Conservation (phyloP, 768 basidiomycete genomes). For the Phanerochaete carnosa region DNA sequence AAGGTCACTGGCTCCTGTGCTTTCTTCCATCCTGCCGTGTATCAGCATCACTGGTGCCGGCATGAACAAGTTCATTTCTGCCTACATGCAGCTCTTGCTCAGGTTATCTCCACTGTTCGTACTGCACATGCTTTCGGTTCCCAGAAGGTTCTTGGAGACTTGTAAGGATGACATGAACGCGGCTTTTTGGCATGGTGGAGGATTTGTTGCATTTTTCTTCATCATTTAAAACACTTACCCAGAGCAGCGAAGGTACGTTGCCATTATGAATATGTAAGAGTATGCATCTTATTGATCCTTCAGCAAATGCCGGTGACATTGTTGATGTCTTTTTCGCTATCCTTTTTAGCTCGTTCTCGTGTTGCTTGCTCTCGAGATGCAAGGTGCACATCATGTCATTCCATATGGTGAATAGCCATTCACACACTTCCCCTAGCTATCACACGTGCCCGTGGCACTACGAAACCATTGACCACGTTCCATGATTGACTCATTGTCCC, state of each 20-base stretch:
- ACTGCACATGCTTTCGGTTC: constrained; percentile 92
- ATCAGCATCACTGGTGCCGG: constrained; percentile 69
- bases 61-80: constrained; percentile 67
- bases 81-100: constrained; percentile 53
- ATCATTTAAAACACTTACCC: constrained; percentile 71
- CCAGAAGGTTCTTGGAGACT: constrained; percentile 53
- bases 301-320: constrained; percentile 66
- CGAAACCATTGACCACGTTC: constrained; percentile 88
- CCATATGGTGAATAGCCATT: not conserved
- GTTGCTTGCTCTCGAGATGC: constrained; percentile 82
- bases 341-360: constrained; percentile 83
- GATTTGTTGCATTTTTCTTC: constrained; percentile 77
- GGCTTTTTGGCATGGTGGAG: constrained; percentile 57
- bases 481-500: constrained; percentile 75
- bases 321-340: constrained; percentile 84
- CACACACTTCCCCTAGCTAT: constrained; percentile 45
- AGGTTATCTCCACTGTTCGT: constrained; percentile 83
- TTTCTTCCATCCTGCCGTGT: constrained; percentile 80
- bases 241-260: constrained; percentile 47
- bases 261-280: not conserved
- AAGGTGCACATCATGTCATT: constrained; percentile 42
- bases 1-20: constrained; percentile 87
- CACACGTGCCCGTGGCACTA: constrained; percentile 77
- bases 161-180: constrained; percentile 61
- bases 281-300: not conserved